A percentile compares a stretch with the other conserved stretches of the same genome.
These are phyloP conservation scores for Dactylonectria estremocensis DNA, from an alignment of 2,329 filamentous ascomycete genomes.

Conservation along the genomic window DNA sequence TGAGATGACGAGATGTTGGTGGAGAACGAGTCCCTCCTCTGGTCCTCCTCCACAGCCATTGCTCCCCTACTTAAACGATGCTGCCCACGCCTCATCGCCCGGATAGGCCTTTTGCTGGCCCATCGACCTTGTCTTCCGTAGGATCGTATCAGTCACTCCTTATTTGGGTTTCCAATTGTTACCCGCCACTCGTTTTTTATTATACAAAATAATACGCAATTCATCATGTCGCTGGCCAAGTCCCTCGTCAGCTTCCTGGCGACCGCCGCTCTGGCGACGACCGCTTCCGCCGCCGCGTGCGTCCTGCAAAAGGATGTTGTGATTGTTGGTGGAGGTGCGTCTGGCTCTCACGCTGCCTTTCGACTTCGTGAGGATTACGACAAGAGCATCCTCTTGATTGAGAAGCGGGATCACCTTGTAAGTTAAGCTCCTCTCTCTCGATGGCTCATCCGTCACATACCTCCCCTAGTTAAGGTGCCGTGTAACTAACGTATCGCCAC, in stretches of 20 bases:
- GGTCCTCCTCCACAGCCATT: not conserved
- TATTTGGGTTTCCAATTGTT: not conserved
- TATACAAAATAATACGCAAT: too few species aligned
- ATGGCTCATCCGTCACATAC: too few species aligned
- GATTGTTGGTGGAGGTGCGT: constrained; percentile 56
- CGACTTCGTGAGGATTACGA: constrained; percentile 54
- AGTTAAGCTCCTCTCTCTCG: constrained; percentile 1
- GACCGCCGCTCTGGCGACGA: constrained; percentile 24
- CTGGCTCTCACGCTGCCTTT: constrained; percentile 56
- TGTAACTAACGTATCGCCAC: not conserved
- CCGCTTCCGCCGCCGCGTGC: constrained; percentile 10
- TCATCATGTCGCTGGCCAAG: constrained; percentile 6
- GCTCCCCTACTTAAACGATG: constrained; percentile 14
- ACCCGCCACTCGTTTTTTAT: not conserved
- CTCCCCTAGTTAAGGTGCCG: not conserved
- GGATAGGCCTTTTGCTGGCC: constrained; percentile 9
- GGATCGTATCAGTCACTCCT: constrained; percentile 13
- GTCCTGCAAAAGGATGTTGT: constrained; percentile 50
- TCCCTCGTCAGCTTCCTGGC: constrained; percentile 24
- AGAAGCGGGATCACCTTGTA: constrained; percentile 53
- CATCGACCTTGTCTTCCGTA: constrained; percentile 2
- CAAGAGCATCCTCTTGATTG: constrained; percentile 54
- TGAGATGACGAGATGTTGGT: not conserved
- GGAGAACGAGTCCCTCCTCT: not conserved
- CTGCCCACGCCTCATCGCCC: not conserved